Evolutionary conservation across 768 basidiomycete genomes (phyloP), one percentile per base, ranked within the genome.

Genomic region (Suillus spraguei): DNA sequence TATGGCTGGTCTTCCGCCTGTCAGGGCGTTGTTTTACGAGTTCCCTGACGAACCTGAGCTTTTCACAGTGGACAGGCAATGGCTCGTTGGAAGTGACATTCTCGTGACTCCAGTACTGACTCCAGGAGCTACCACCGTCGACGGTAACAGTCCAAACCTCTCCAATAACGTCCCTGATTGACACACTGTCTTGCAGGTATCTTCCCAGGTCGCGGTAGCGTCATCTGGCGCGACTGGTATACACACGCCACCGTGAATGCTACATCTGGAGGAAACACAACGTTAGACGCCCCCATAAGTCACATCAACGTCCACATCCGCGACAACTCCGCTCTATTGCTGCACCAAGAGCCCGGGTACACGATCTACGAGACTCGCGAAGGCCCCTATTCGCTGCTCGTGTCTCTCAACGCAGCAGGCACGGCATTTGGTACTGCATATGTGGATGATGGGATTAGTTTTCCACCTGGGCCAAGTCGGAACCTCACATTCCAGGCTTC

Each of bases 231-330:
- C 44, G 89, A 91, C 71, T 90, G 87, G 87, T 90, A 86, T 73
- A 89, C 86, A 0, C 87, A 90, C 66, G 81, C 82, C 13, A 79
- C 78, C 47, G 80, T 87, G 28, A 74, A 87, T 22, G 74, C 79
- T 20, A 71, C 74, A 1, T 42, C 74, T 2, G 81, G 82, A 38
- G 72, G 68, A 35, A 78, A 79, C 61, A 82, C 81, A 0, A 85
- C 85, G 5, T 78, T 92, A 54, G 69, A 77, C 22, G 88, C 89
- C 3, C 90, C 90, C 4, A 83, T 93, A 3, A 82, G 87, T n/a
- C 87, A 91, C 68, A 92, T 93, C 74, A 88, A 88, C 64, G 87
- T 92, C 33, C 90, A 92, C 70, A 73, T 93, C 62, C 85, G 91
- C n/a, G 85, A 87, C 62, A 85, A 87, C 32, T 81, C 88, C 20